Percentiles rank a stretch among this genome's conserved stretches.
Conservation (phyloP, 768 basidiomycete species). For the Leccinum disarticulatum region DNA sequence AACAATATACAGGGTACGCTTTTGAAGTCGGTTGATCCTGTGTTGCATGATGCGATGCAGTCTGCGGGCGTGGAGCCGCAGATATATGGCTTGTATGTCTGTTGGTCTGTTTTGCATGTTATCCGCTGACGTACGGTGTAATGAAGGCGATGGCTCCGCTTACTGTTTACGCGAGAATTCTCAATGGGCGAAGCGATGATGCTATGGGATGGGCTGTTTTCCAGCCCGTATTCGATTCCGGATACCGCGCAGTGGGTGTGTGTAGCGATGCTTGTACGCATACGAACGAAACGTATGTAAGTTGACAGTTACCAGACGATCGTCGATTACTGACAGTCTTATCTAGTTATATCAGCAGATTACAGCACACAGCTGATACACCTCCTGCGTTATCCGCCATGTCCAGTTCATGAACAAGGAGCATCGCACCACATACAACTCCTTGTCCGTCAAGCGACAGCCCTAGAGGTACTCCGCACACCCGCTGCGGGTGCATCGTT, state of each 20-base stretch:
- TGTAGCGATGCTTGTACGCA: constrained; percentile 92
- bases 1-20: constrained; percentile 73
- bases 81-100: constrained; percentile 88
- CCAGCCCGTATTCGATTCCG: constrained; percentile 70
- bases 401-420: constrained; percentile 34
- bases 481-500: constrained; percentile 76
- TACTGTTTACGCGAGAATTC: constrained; percentile 94
- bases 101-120: constrained; percentile 8
- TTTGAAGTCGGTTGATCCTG: constrained; percentile 76
- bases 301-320: constrained; percentile 26
- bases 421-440: constrained; percentile 60
- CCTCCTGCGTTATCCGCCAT: constrained; percentile 80
- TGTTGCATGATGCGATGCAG: constrained; percentile 73
- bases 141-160: constrained; percentile 84
- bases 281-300: constrained; percentile 75
- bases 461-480: constrained; percentile 71
- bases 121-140: constrained; percentile 13
- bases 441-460: constrained; percentile 81
- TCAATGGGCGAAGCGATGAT: constrained; percentile 75
- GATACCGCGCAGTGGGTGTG: constrained; percentile 84
- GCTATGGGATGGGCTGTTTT: constrained; percentile 96
- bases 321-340: constrained; percentile 13
- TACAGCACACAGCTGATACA: constrained; percentile 83
- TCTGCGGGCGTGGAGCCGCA: constrained; percentile 89
- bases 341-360: constrained; percentile 78